Percentiles rank a stretch among this genome's conserved stretches.
These are phyloP conservation scores for Cryptosporidium viatorum DNA, from an alignment of 169 alveolate genomes.

Conservation along the genomic window DNA sequence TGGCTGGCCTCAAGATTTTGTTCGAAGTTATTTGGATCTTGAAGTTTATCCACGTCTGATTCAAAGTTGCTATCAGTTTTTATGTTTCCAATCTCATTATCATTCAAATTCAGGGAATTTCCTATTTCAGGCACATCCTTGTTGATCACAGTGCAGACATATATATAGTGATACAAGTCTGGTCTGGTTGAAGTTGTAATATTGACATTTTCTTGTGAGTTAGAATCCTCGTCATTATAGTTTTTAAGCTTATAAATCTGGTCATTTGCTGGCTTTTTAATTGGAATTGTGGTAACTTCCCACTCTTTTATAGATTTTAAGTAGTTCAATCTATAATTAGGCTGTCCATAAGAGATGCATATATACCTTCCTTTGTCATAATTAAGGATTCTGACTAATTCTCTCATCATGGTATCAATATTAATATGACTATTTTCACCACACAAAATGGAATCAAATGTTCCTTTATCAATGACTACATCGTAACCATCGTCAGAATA, in stretches of 20 bases:
- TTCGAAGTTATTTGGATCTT: not conserved
- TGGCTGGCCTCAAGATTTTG: not conserved
- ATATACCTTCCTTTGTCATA: constrained; percentile 87
- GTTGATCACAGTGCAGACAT: constrained; percentile 71
- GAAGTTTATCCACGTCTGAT: not conserved
- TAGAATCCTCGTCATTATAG: constrained; percentile 16
- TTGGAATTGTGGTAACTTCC: constrained; percentile 51
- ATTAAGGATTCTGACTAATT: constrained; percentile 78
- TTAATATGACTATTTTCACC: constrained; percentile 91
- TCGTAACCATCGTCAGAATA: constrained; percentile 87
- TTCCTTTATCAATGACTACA: constrained; percentile 90
- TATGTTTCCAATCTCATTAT: not conserved
- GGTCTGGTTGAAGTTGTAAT: constrained; percentile 40
- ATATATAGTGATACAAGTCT: constrained; percentile 76
- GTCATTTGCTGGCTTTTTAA: constrained; percentile 54
- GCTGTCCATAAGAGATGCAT: constrained; percentile 90
- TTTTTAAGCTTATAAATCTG: constrained; percentile 52
- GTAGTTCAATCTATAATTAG: constrained; percentile 87
- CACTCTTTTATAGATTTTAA: constrained; percentile 75
- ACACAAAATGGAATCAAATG: constrained; percentile 90
- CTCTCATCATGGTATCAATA: constrained; percentile 88
- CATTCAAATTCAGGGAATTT: not conserved
- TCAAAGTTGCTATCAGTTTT: not conserved
- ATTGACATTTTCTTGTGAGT: not conserved
- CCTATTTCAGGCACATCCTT: not conserved